These are phyloP conservation scores for Populus simonii DNA, from an alignment of 345 rosid genomes.

Conservation along the genomic window DNA sequence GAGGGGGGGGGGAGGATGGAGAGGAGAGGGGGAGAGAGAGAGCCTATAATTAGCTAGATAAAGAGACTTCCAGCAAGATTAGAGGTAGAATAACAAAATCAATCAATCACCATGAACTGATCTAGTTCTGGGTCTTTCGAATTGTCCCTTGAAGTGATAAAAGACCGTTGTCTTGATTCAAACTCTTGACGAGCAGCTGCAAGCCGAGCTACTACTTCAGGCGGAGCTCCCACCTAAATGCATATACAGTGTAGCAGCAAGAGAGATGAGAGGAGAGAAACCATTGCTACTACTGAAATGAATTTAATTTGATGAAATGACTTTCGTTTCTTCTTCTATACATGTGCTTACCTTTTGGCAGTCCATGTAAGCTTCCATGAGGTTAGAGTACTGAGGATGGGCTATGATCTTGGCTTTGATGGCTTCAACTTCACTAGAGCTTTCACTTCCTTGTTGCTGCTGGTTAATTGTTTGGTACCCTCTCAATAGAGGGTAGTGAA, in stretches of 20 bases:
- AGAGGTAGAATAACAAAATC: background rate
- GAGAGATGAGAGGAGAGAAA: background rate
- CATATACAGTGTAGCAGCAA: background rate
- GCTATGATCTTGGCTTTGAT: constrained; percentile 92
- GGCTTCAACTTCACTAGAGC: constrained; percentile 55
- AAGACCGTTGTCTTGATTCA: constrained; percentile 61
- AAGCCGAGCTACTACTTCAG: constrained; percentile 71
- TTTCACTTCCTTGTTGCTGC: constrained; percentile 46
- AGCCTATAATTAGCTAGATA: background rate
- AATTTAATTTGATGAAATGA: background rate
- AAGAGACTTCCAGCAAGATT: background rate
- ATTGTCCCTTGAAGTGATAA: constrained; percentile 32
- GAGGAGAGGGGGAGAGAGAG: too few relatives aligned
- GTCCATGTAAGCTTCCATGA: constrained; percentile 88
- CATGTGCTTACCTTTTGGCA: constrained; percentile 95
- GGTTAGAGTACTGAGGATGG: constrained; percentile 86
- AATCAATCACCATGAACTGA: constrained; percentile 80
- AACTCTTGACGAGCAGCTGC: constrained; percentile 71
- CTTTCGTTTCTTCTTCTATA: background rate
- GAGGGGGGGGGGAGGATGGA: too few relatives aligned
- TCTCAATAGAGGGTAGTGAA: constrained; percentile 61
- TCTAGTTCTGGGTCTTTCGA: constrained; percentile 91
- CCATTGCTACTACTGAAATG: background rate
- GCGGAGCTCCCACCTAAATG: constrained; percentile 87
- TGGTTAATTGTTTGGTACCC: constrained; percentile 36